phyloP scores from a whole-genome alignment of 495 filamentous ascomycete genomes.

The Pseudoneurospora amorphoporcata region DNA sequence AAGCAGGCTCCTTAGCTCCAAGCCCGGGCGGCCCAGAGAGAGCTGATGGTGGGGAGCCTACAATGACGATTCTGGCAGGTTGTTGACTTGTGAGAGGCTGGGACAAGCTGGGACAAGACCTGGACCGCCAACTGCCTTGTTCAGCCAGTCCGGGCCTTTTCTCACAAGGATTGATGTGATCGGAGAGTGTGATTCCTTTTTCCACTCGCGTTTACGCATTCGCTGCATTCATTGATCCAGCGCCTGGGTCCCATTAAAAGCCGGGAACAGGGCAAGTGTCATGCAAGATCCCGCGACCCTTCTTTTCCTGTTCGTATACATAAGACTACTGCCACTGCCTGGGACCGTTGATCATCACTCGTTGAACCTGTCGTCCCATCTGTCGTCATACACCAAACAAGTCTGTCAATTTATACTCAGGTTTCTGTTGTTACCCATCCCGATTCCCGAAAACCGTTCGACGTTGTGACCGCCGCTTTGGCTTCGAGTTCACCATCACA shows the following conservation, averaged over 20 bases:
- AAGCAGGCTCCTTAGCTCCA: not conserved
- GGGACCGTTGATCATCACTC: not conserved
- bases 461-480: not conserved
- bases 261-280: not conserved
- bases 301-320: not conserved
- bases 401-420: not conserved
- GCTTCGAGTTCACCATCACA: not conserved
- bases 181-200: not conserved
- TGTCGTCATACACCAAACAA: not conserved
- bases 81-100: not conserved
- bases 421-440: not conserved
- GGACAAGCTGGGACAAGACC: not conserved
- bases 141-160: not conserved
- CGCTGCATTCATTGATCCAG: not conserved
- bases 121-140: not conserved
- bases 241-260: not conserved
- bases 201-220: not conserved
- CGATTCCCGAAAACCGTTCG: not conserved
- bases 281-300: not conserved
- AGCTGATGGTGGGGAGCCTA: not conserved
- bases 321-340: not conserved
- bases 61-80: not conserved
- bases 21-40: not conserved
- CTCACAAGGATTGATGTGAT: not conserved
- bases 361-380: not conserved